A percentile compares a stretch with the other conserved stretches of the same genome.
Conservation (phyloP, 2,329 filamentous ascomycete genomes). For the Clarireedia hainanense region DNA sequence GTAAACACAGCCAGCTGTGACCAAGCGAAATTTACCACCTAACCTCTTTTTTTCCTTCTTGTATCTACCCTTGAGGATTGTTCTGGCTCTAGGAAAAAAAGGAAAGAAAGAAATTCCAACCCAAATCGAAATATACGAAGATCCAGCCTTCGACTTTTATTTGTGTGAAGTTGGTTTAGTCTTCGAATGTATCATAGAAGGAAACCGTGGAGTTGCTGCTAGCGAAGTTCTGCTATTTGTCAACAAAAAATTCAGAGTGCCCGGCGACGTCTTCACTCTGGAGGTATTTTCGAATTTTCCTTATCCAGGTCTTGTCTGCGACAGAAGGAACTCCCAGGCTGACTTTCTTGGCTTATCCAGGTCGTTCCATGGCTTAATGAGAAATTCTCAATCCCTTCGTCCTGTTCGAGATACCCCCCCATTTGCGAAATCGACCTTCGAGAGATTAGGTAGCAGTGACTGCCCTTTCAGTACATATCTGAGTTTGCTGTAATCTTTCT, state of each 20-base stretch:
- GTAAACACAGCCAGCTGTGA: neutral
- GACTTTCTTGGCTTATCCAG: constrained; percentile 1
- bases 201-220: neutral
- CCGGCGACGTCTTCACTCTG: neutral
- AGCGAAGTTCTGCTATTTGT: neutral
- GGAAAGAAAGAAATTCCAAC: neutral
- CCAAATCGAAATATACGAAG: neutral
- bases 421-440: neutral
- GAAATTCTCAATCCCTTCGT: neutral
- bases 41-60: neutral
- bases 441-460: neutral
- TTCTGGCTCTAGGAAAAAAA: neutral
- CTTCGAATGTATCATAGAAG: neutral
- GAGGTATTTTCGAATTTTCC: neutral
- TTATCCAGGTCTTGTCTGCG: neutral
- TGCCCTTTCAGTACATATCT: constrained; percentile 1
- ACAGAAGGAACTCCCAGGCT: neutral
- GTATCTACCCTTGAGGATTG: neutral
- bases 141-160: neutral
- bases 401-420: neutral
- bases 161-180: neutral
- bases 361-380: neutral
- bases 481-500: neutral
- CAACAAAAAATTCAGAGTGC: neutral
- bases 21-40: neutral